phyloP scores from a whole-genome alignment of 2,329 filamentous ascomycete genomes.

The Diaporthe capsici region DNA sequence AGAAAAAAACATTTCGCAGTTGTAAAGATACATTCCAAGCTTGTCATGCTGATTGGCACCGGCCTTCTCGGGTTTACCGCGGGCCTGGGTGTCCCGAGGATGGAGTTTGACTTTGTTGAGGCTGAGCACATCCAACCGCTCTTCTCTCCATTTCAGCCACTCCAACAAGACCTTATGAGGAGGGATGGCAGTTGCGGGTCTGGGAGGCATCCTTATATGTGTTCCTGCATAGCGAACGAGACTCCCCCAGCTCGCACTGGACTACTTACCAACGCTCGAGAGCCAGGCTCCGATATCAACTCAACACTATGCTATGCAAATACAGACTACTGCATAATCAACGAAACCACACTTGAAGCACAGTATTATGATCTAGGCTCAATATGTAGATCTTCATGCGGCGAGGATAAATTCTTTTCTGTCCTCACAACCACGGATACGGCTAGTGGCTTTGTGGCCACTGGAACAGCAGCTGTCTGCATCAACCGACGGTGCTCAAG shows the following conservation, averaged over 20 bases:
- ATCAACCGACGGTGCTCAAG: neutral
- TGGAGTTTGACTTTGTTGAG: neutral
- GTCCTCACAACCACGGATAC: neutral
- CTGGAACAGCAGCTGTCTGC: neutral
- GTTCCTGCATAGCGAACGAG: neutral
- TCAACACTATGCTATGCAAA: neutral
- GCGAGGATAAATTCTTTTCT: neutral
- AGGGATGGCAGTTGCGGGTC: neutral
- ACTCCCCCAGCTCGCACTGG: neutral
- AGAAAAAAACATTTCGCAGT: neutral
- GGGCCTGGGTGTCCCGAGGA: neutral
- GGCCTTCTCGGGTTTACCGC: neutral
- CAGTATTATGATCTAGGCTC: neutral
- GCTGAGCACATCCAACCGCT: neutral
- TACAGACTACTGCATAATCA: neutral
- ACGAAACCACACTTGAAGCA: neutral
- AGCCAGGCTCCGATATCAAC: slow-evolving; percentile 8
- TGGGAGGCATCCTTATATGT: neutral
- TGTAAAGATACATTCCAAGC: neutral
- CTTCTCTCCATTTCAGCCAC: neutral
- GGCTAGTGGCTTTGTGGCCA: neutral
- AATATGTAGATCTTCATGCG: neutral
- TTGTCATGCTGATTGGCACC: neutral
- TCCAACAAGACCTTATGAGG: neutral
- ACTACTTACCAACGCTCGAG: neutral